Conservation (phyloP, 2,329 filamentous ascomycete genomes). For the Hymenoscyphus fructigenus region DNA sequence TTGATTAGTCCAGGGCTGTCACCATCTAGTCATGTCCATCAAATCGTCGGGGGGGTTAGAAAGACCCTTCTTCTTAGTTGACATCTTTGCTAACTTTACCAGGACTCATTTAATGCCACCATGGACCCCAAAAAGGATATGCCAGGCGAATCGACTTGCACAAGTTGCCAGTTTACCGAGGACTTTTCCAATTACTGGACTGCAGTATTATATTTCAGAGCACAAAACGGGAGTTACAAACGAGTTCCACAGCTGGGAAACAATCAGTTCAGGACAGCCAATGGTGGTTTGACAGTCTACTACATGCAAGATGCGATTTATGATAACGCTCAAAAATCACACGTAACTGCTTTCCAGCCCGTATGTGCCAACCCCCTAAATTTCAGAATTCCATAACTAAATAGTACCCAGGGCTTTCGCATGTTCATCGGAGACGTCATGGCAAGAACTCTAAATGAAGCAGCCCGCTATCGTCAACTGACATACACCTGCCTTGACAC, state of each 20-base stretch:
- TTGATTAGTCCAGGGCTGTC: constrained; percentile 16
- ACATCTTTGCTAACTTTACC: background rate
- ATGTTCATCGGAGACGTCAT: constrained; percentile 45
- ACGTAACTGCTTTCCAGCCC: constrained; percentile 45
- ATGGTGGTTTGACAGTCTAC: constrained; percentile 41
- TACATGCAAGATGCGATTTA: constrained; percentile 36
- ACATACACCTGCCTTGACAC: constrained; percentile 45
- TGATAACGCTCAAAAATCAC: constrained; percentile 36
- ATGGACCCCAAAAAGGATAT: constrained; percentile 37
- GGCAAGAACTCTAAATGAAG: constrained; percentile 33
- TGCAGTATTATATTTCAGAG: constrained; percentile 34
- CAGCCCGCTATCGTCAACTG: constrained; percentile 42
- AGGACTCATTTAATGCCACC: constrained; percentile 42
- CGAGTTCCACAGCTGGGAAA: constrained; percentile 38
- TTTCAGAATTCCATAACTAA: too few relatives aligned
- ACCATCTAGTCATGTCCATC: constrained; percentile 21
- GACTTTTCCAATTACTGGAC: constrained; percentile 41
- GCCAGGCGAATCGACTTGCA: constrained; percentile 34
- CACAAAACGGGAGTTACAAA: constrained; percentile 36
- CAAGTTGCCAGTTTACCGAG: constrained; percentile 38
- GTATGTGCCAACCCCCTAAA: constrained; percentile 1
- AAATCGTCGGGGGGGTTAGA: constrained; percentile 21
- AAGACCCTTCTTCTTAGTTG: background rate
- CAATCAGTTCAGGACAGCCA: constrained; percentile 36
- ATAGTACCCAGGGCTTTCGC: constrained; percentile 40